Conservation (phyloP, 1,284 basidiomycete genomes). For the Leccinum pachyderme region DNA sequence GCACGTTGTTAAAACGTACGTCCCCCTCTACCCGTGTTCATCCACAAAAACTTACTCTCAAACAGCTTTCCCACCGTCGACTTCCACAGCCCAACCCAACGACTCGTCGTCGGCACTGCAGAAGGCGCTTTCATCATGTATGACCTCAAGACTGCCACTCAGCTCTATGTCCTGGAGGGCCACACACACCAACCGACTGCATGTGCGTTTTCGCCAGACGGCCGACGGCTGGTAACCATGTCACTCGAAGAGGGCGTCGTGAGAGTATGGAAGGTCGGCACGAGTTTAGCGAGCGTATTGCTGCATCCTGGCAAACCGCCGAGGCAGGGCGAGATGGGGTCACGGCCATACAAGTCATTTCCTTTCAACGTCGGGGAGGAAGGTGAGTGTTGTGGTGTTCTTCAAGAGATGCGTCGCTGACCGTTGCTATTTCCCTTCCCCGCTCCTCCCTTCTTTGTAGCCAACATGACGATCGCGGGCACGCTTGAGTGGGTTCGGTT, state of each 20-base stretch:
- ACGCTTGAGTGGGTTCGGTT: constrained; percentile 75
- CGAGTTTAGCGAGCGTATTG: constrained; percentile 75
- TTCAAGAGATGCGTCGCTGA: background rate
- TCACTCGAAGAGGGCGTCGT: constrained; percentile 82
- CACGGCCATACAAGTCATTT: constrained; percentile 82
- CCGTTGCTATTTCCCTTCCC: background rate
- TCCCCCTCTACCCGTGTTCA: background rate
- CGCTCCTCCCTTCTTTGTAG: constrained; percentile 36
- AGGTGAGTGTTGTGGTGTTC: constrained; percentile 39
- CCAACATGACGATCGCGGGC: constrained; percentile 65
- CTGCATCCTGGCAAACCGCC: constrained; percentile 92
- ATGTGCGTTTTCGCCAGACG: constrained; percentile 90
- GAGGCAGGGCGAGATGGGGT: constrained; percentile 79
- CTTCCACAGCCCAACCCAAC: constrained; percentile 84
- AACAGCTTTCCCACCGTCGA: constrained; percentile 87
- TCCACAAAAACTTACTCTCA: background rate
- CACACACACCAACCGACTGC: constrained; percentile 80
- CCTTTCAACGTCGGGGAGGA: constrained; percentile 71
- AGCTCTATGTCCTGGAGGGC: constrained; percentile 92
- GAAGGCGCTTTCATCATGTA: constrained; percentile 96
- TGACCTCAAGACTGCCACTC: constrained; percentile 93
- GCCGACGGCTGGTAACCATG: constrained; percentile 83
- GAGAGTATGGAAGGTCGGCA: constrained; percentile 89
- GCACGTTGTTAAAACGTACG: constrained; percentile 75
- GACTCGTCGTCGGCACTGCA: constrained; percentile 89